Evolutionary conservation across 179 eudicot genomes (phyloP).

Genomic region (Silene noctiflora): DNA sequence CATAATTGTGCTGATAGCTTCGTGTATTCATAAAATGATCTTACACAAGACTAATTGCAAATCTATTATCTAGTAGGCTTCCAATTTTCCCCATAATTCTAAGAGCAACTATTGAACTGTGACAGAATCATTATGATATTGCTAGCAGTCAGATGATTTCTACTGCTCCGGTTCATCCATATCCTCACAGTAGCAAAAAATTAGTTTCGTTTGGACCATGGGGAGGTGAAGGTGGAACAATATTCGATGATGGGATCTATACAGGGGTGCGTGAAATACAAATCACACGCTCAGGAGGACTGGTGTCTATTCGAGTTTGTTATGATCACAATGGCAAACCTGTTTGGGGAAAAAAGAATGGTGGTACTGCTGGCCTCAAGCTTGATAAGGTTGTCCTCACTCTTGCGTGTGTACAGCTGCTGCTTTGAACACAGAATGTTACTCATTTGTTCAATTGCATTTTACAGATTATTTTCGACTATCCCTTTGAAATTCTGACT

Average conservation of each 20-base stretch:
- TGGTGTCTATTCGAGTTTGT: slow-evolving; percentile 40
- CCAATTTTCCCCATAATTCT: not conserved
- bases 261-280: slow-evolving; percentile 39
- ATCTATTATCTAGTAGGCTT: too few species aligned
- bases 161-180: slow-evolving; percentile 9
- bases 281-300: slow-evolving; percentile 37
- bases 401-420: not conserved
- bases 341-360: slow-evolving; percentile 40
- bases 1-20: not conserved
- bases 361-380: slow-evolving; percentile 40
- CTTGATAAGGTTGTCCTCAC: slow-evolving; percentile 32
- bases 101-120: slow-evolving; percentile 4
- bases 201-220: slow-evolving; percentile 35
- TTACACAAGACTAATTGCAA: not conserved
- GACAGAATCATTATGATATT: slow-evolving; percentile 11
- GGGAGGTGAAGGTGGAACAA: slow-evolving; percentile 37
- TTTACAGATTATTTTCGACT: slow-evolving; percentile 41
- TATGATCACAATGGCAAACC: slow-evolving; percentile 34
- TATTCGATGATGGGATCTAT: slow-evolving; percentile 38
- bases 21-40: not conserved
- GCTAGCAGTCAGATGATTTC: slow-evolving; percentile 5
- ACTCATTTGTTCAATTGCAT: not conserved
- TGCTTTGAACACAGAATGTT: not conserved
- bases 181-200: slow-evolving; percentile 19
- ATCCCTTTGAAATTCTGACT: slow-evolving; percentile 37